A percentile compares a stretch with the other conserved stretches of the same genome.
Conservation (phyloP, 2,329 filamentous ascomycete species). For the Chrysoporthe deuterocubensis region DNA sequence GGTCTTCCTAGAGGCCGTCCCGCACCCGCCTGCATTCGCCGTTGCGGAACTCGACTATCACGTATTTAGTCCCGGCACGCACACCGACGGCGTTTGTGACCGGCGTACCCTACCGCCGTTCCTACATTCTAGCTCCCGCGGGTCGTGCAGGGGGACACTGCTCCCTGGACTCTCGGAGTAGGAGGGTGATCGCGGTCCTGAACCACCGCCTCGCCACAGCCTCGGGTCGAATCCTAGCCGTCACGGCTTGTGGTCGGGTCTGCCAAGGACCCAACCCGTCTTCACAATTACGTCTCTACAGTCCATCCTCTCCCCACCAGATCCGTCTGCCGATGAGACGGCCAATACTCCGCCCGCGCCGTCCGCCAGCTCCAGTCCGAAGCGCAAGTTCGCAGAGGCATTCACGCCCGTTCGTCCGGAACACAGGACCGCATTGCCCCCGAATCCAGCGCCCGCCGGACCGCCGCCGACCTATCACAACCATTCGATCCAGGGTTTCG, state of each 20-base stretch:
- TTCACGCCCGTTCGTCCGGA: conserved; percentile 38
- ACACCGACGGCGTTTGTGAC: conserved; percentile 12
- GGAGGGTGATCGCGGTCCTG: conserved; percentile 15
- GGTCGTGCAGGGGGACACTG: conserved; percentile 13
- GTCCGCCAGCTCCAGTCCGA: conserved; percentile 39
- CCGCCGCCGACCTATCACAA: conserved; percentile 33
- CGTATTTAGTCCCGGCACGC: conserved; percentile 20
- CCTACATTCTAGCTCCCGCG: conserved; percentile 19
- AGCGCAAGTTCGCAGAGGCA: conserved; percentile 43
- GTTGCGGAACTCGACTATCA: conserved; percentile 17
- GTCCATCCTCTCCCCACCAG: conserved; percentile 54
- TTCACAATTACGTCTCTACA: conserved; percentile 56
- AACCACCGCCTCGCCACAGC: conserved; percentile 26
- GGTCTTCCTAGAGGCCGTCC: conserved; percentile 22
- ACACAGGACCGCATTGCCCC: conserved; percentile 35
- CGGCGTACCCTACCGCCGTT: conserved; percentile 11
- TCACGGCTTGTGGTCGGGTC: conserved; percentile 37
- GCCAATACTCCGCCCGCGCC: conserved; percentile 35
- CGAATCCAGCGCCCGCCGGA: conserved; percentile 34
- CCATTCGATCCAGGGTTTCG: conserved; percentile 27
- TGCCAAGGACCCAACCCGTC: conserved; percentile 45
- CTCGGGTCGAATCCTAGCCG: conserved; percentile 15
- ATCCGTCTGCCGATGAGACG: conserved; percentile 46
- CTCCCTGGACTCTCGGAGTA: conserved; percentile 17
- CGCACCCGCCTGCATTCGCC: conserved; percentile 1